Base-by-base conservation (phyloP, 805 yeast genomes). In the Metschnikowia amazonensis region DNA sequence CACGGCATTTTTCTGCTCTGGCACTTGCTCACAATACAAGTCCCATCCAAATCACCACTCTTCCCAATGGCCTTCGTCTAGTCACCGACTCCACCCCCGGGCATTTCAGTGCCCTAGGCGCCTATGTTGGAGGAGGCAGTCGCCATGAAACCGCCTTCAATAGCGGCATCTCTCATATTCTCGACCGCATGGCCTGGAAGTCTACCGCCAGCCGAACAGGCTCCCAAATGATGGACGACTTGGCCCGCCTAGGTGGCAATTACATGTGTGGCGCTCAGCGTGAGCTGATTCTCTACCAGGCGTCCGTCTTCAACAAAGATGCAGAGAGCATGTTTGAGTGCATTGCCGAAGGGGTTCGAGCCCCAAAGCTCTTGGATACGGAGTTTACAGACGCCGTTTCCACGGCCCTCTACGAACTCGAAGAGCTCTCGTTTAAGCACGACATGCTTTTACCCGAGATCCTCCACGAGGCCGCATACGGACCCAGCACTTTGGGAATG, bases 231-330 rank as follows among this genome's bases (percentile, higher is more conserved):
- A 75, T 86, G 53, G 84, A 84, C 52, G 76, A 76, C 17, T 70
- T 94, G 50, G 89, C 89, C 46, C 72, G 79, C 30, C 65, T 94
- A 47, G 99, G 99, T 40, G 99, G 98, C 11, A 92, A 89, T 63
- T 89, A 86, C 66, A 90, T 88, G 81, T 86, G 96, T 60, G 84
- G 95, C 1, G 85, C 96, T 0, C 86, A 95, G 6, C 76, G 99
- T 59, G 99, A 94, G 64, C 79, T 95, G 3, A 76, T 92, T 71
- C 80, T 92, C 69, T 94, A 94, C 65, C 98, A 94, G 66, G 95
- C 97, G 1, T 84, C 96, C 2, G 96, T 89, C 1, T 92, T 94
- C 75, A 90, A 90, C 62, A 74, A 76, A 36, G 97, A 90, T 59
- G 82, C 85, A 8, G 92, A 80, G 32, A 71, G 74, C 52, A 89